Evolutionary conservation across 225 moss, liverwort and hornwort species (phyloP).

Genomic region (Sphagnum tenellum): DNA sequence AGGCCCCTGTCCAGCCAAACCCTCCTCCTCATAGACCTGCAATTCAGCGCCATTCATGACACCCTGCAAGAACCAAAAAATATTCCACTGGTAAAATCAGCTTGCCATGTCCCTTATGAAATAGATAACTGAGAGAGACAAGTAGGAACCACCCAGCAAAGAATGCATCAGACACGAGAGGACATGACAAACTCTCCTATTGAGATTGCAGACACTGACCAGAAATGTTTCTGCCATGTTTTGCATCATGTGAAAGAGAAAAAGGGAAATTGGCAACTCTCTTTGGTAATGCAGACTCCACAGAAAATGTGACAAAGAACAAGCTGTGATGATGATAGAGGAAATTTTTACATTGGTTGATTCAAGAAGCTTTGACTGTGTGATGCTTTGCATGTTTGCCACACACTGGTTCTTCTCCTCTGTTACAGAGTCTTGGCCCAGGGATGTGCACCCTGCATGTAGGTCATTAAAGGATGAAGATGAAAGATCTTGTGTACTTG

Average conservation of each 20-base stretch:
- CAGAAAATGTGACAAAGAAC: not conserved
- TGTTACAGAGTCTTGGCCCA: constrained; percentile 24
- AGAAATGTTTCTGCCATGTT: too few species aligned
- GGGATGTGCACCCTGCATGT: constrained; percentile 11
- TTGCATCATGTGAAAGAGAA: too few species aligned
- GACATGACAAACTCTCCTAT: too few species aligned
- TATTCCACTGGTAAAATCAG: too few species aligned
- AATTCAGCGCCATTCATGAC: constrained; percentile 11
- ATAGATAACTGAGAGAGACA: too few species aligned
- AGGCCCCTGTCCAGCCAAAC: constrained; percentile 20
- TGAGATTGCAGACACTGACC: too few species aligned
- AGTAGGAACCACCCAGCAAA: too few species aligned
- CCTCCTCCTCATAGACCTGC: constrained; percentile 22
- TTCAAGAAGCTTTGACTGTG: constrained; percentile 29
- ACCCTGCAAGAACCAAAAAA: not conserved
- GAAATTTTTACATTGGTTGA: constrained; percentile 13
- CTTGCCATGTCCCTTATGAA: too few species aligned
- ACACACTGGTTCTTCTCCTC: constrained; percentile 8
- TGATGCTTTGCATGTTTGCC: constrained; percentile 25
- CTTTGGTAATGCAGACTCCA: too few species aligned
- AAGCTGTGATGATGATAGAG: not conserved
- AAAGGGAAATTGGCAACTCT: too few species aligned
- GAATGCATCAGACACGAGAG: too few species aligned
- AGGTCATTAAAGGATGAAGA: constrained; percentile 32
- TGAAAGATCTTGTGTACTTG: constrained; percentile 15